These are phyloP conservation scores for Lecanicillium sp. DNA, from an alignment of 2,329 filamentous ascomycete genomes.

Conservation along the genomic window DNA sequence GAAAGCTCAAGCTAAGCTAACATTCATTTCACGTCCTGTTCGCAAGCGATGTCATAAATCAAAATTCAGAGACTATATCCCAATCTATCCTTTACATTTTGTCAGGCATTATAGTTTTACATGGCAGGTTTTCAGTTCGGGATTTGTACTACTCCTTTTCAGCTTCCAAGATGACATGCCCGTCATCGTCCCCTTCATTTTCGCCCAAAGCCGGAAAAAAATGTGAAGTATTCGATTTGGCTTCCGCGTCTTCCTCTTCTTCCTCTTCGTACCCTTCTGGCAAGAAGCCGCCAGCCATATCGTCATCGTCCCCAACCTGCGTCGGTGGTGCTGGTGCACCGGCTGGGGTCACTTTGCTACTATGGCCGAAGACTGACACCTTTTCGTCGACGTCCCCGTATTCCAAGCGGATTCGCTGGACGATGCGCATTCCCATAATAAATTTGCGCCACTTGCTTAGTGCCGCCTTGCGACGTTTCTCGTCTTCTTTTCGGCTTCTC, in stretches of 20 bases:
- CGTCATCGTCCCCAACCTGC: slow-evolving; percentile 34
- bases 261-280: slow-evolving; percentile 50
- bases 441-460: slow-evolving; percentile 81
- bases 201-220: slow-evolving; percentile 45
- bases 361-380: slow-evolving; percentile 50
- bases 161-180: slow-evolving; percentile 14
- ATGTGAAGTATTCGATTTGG: slow-evolving; percentile 31
- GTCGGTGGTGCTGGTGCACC: slow-evolving; percentile 19
- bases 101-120: too few species aligned
- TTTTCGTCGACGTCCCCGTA: slow-evolving; percentile 59
- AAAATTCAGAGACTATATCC: too few species aligned
- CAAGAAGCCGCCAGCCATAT: slow-evolving; percentile 56
- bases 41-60: too few species aligned
- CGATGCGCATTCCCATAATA: slow-evolving; percentile 75
- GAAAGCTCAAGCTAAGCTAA: too few species aligned
- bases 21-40: too few species aligned
- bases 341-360: slow-evolving; percentile 19
- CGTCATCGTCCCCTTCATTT: slow-evolving; percentile 32
- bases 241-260: slow-evolving; percentile 26
- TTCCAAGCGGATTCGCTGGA: slow-evolving; percentile 68
- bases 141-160: slow-evolving; percentile 1
- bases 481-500: slow-evolving; percentile 69
- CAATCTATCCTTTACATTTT: too few species aligned
- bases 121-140: too few species aligned
- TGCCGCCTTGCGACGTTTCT: slow-evolving; percentile 70